Evolutionary conservation across 805 yeast genomes (phyloP), one percentile per base, ranked within the genome.

Genomic region (Teunomyces kruisii): DNA sequence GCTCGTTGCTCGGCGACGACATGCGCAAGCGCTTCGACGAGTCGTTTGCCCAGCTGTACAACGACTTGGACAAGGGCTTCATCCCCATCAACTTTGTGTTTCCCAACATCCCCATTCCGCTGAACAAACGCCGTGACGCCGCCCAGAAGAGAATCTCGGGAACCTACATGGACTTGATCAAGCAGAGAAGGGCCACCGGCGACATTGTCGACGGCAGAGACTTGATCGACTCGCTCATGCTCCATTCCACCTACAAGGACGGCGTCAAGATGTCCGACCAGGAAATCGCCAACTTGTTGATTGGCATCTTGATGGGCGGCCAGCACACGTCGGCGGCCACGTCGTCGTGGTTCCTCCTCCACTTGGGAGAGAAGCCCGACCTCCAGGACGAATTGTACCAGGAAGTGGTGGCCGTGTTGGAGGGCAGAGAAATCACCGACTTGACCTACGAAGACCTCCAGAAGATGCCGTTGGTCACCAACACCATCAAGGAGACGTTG

Each of bases 291-390:
- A 87, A 91, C 67, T 75, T 94, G 64, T 75, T 89, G 62, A 92
- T 92, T 66, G 99, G 98, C 63, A 86, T 94, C 40, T 76, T 94
- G 47, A 92, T 92, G 99, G 99, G 98, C 57, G 99, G 98, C 51
- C 99, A 92, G 74, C 99, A 92, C 67, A 92, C 99, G 17, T 86
- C 96, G 51, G 92, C 97, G 32, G 80, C 98, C 13, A 94, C 98
- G 14, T 87, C 96, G 29, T 85, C 97, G 15, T 92, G 99, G 99
- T 82, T 84, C 58, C 72, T 94, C 58, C 76, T 94, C 51, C 98
- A 92, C 61, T 75, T 92, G 47, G 97, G 89, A 52, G 95, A 85
- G 59, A 76, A 81, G 58, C 95, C 95, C 33, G 85, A 86, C 32
- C 70, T 92, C 48, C 96, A 88, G 71, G 86, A 91, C 47, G 85